Conservation (phyloP, 2,329 filamentous ascomycete species). For the Sporothrix humicola region DNA sequence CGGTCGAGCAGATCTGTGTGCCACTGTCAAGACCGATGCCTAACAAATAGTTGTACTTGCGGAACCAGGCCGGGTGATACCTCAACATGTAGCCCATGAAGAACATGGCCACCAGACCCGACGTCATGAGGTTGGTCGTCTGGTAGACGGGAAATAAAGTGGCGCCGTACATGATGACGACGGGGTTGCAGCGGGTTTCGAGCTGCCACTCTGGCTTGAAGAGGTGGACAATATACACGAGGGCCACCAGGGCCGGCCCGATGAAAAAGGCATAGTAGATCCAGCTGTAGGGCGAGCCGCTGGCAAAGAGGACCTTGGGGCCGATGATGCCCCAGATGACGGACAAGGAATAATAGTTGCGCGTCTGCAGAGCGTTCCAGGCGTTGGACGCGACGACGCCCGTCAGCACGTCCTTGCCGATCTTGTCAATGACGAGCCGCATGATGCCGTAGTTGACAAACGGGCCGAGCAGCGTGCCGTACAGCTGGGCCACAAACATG, state of each 20-base stretch:
- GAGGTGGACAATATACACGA: constrained; percentile 41
- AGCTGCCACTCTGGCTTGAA: constrained; percentile 43
- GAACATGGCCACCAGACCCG: constrained; percentile 39
- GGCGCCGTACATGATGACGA: constrained; percentile 42
- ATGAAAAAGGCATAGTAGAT: constrained; percentile 44
- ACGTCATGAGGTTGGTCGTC: constrained; percentile 43
- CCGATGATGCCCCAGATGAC: constrained; percentile 48
- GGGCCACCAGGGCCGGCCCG: constrained; percentile 41
- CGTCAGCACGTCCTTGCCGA: constrained; percentile 40
- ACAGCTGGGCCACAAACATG: constrained; percentile 47
- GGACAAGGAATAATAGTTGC: constrained; percentile 44
- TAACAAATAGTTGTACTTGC: constrained; percentile 52
- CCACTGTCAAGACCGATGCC: constrained; percentile 49
- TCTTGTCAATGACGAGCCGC: constrained; percentile 41
- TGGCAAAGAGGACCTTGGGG: constrained; percentile 43
- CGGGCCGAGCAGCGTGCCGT: constrained; percentile 45
- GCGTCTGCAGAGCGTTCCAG: constrained; percentile 44
- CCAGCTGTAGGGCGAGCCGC: constrained; percentile 41
- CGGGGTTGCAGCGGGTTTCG: constrained; percentile 43
- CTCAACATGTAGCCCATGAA: constrained; percentile 45
- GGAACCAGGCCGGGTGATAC: constrained; percentile 48
- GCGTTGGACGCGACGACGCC: constrained; percentile 39
- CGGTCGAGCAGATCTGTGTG: constrained; percentile 42
- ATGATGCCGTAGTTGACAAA: constrained; percentile 45
- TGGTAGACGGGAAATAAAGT: constrained; percentile 42